A percentile compares a stretch with the other conserved stretches of the same genome.
phyloP scores from a whole-genome alignment of 139 green algal species.

The Protoeuglena noctilucae region DNA sequence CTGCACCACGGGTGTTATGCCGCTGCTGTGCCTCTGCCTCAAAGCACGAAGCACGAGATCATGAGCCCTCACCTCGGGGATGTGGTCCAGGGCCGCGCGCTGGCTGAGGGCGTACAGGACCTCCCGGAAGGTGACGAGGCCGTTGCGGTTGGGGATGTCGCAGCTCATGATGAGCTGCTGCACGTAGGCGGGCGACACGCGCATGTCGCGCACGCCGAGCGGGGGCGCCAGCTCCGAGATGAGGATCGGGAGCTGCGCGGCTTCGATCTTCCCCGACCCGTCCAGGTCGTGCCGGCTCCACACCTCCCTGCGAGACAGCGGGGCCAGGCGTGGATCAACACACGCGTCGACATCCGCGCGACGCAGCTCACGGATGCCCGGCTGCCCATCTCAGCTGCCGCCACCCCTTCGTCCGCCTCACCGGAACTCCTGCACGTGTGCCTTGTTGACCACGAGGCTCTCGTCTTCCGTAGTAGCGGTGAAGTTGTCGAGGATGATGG shows the following conservation, averaged over 20 bases:
- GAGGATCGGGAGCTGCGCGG: slow-evolving; percentile 18
- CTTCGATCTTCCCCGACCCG: slow-evolving; percentile 26
- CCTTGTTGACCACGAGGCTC: slow-evolving; percentile 5
- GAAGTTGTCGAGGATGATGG: slow-evolving; percentile 25
- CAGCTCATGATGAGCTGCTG: slow-evolving; percentile 25
- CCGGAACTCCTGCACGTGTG: slow-evolving; percentile 4
- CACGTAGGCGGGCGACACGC: slow-evolving; percentile 9
- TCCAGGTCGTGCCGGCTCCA: slow-evolving; percentile 35
- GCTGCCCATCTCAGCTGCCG: no score
- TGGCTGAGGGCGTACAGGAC: slow-evolving; percentile 46
- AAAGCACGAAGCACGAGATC: no score
- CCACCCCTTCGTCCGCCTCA: no score
- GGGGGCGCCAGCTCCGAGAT: slow-evolving; percentile 25
- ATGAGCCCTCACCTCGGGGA: no score
- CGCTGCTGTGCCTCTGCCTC: no score
- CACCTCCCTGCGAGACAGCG: slow-evolving; percentile 8
- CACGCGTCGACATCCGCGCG: no score
- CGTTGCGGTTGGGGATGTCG: slow-evolving; percentile 27
- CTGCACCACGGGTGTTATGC: no score
- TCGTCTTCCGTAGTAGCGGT: slow-evolving; percentile 5
- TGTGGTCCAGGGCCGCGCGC: slow-evolving; percentile 23
- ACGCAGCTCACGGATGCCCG: no score
- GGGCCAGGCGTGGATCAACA: no score
- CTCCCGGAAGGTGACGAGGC: slow-evolving; percentile 42
- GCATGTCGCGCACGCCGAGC: slow-evolving; percentile 20